phyloP scores from a whole-genome alignment of 805 yeast genomes.

The Wickerhamomyces ciferrii region DNA sequence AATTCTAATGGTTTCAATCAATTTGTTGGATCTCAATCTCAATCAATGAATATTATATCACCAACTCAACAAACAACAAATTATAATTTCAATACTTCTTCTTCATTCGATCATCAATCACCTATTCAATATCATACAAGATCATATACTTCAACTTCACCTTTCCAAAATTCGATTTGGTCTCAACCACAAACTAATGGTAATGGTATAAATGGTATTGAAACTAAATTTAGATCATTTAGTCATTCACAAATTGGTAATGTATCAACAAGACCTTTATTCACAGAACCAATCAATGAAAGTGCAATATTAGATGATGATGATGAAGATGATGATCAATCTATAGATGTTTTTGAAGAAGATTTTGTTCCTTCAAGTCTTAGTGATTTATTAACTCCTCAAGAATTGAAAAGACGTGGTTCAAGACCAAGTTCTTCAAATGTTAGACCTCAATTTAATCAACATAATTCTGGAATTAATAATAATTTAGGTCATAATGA shows the following conservation, averaged over 20 bases:
- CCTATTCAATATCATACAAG: slow-evolving; percentile 1
- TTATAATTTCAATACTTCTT: background rate
- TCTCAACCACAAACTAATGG: background rate
- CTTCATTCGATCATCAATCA: background rate
- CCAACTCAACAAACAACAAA: background rate
- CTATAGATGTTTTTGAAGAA: slow-evolving; percentile 39
- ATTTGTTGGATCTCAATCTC: background rate
- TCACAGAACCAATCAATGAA: slow-evolving; percentile 3
- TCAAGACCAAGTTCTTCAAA: slow-evolving; percentile 8
- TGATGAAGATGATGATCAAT: slow-evolving; percentile 5
- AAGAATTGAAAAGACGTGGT: slow-evolving; percentile 65
- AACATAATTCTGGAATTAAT: background rate
- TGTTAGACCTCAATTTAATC: background rate
- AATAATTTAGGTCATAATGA: background rate
- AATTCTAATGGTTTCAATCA: background rate
- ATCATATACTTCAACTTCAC: slow-evolving; percentile 4
- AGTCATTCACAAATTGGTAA: background rate
- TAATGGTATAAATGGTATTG: background rate
- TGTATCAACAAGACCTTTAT: background rate
- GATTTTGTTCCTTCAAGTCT: slow-evolving; percentile 80
- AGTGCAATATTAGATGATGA: slow-evolving; percentile 32
- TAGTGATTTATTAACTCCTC: slow-evolving; percentile 78
- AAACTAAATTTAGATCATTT: background rate
- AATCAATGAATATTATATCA: background rate
- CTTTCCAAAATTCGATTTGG: slow-evolving; percentile 17